Evolutionary conservation across 2,329 filamentous ascomycete genomes (phyloP).

Genomic region (Furcasterigmium furcatum): DNA sequence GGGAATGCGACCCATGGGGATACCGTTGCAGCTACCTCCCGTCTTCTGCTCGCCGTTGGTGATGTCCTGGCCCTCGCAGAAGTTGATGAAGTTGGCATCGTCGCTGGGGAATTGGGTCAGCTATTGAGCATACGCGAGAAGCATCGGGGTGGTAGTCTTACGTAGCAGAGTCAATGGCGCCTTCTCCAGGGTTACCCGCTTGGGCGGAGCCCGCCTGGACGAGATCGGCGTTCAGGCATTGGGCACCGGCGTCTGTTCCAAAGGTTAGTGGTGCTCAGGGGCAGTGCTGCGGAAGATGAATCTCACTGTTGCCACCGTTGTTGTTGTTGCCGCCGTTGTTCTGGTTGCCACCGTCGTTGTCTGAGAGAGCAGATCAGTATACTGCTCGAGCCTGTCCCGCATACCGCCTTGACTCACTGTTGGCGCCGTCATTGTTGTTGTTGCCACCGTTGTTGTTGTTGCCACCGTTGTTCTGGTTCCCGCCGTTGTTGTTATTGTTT

Average conservation of each 20-base stretch:
- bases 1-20: constrained; percentile 60
- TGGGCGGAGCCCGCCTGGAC: constrained; percentile 47
- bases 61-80: constrained; percentile 48
- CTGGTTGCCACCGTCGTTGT: constrained; percentile 4
- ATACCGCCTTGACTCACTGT: background rate
- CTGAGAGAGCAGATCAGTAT: background rate
- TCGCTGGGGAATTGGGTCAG: constrained; percentile 35
- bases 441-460: constrained; percentile 19
- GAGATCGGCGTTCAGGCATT: constrained; percentile 36
- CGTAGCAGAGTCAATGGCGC: constrained; percentile 50
- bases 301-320: constrained; percentile 19
- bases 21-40: constrained; percentile 61
- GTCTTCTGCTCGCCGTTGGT: constrained; percentile 59
- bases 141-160: constrained; percentile 23
- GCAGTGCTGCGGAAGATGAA: too few relatives aligned
- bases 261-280: constrained; percentile 11
- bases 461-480: constrained; percentile 9
- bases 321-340: constrained; percentile 16
- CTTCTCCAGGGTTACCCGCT: constrained; percentile 42
- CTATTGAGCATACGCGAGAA: background rate
- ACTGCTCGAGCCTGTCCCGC: background rate
- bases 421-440: constrained; percentile 13
- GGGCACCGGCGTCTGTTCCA: constrained; percentile 12
- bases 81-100: constrained; percentile 58
- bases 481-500: constrained; percentile 9